These are phyloP conservation scores for Suhomyces kilbournensis DNA, from an alignment of 805 yeast species.

Conservation along the genomic window DNA sequence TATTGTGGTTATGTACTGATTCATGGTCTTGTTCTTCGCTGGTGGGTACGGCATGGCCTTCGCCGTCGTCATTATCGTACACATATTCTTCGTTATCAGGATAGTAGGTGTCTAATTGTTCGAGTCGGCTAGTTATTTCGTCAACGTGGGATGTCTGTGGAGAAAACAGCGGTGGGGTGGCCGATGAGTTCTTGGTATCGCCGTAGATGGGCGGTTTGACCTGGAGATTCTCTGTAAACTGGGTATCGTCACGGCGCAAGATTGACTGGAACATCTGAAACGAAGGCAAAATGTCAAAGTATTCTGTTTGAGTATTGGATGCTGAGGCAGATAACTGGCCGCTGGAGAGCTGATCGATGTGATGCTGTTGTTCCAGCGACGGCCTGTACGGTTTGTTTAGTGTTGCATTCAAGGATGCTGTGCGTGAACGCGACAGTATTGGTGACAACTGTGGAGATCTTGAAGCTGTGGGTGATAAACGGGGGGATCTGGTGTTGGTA, in stretches of 20 bases:
- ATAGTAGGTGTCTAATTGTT: neutral
- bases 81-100: conserved; percentile 5
- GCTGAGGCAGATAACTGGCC: conserved; percentile 17
- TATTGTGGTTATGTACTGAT: conserved; percentile 11
- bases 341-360: conserved; percentile 25
- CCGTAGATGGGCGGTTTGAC: conserved; percentile 38
- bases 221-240: conserved; percentile 33
- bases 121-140: neutral
- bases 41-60: conserved; percentile 1
- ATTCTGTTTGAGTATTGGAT: conserved; percentile 33
- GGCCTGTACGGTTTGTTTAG: conserved; percentile 34
- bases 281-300: conserved; percentile 62
- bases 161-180: conserved; percentile 25
- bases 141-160: conserved; percentile 8
- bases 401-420: neutral
- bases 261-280: conserved; percentile 64
- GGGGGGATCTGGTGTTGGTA: neutral
- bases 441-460: neutral
- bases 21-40: neutral
- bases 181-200: conserved; percentile 26
- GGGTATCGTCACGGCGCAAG: conserved; percentile 40
- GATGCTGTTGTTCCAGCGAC: conserved; percentile 32
- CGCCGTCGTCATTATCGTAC: conserved; percentile 4
- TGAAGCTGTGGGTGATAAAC: neutral
- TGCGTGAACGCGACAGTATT: neutral